Conservation (phyloP, 495 filamentous ascomycete species). For the Neohortaea acidophila region DNA sequence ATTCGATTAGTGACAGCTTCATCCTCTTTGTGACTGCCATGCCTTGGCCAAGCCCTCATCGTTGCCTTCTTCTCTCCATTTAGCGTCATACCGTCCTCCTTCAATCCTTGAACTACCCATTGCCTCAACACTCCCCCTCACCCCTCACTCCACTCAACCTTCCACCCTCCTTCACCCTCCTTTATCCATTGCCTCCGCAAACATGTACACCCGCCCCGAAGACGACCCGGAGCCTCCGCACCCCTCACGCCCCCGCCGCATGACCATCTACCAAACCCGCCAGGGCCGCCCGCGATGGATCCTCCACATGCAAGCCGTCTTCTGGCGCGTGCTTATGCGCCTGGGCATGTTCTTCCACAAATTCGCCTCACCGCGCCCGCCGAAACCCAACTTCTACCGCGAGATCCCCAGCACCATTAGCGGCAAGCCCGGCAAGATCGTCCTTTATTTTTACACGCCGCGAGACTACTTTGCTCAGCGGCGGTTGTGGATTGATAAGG, state of each 20-base stretch:
- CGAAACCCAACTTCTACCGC: constrained; percentile 49
- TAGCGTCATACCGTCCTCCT: too few relatives aligned
- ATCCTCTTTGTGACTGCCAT: too few relatives aligned
- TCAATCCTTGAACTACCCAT: too few relatives aligned
- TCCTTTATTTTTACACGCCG: constrained; percentile 72
- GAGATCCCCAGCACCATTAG: constrained; percentile 47
- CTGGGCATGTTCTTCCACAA: constrained; percentile 67
- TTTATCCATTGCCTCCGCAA: too few relatives aligned
- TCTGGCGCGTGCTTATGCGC: constrained; percentile 66
- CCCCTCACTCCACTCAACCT: too few relatives aligned
- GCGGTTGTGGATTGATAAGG: constrained; percentile 25
- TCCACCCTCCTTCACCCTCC: too few relatives aligned
- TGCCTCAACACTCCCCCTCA: too few relatives aligned
- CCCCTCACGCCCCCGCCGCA: not conserved
- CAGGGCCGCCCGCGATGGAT: constrained; percentile 41
- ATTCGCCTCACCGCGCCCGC: constrained; percentile 50
- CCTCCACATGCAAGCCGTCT: constrained; percentile 52
- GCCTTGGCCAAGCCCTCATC: too few relatives aligned
- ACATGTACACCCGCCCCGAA: too few relatives aligned
- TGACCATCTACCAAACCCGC: constrained; percentile 1
- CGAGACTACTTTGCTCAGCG: constrained; percentile 36
- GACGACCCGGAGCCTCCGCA: too few relatives aligned
- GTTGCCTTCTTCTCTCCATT: too few relatives aligned
- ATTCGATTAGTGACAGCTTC: too few relatives aligned
- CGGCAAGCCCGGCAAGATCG: constrained; percentile 37